Conservation (phyloP, 345 rosid species). For the Pelargonium nanum region DNA sequence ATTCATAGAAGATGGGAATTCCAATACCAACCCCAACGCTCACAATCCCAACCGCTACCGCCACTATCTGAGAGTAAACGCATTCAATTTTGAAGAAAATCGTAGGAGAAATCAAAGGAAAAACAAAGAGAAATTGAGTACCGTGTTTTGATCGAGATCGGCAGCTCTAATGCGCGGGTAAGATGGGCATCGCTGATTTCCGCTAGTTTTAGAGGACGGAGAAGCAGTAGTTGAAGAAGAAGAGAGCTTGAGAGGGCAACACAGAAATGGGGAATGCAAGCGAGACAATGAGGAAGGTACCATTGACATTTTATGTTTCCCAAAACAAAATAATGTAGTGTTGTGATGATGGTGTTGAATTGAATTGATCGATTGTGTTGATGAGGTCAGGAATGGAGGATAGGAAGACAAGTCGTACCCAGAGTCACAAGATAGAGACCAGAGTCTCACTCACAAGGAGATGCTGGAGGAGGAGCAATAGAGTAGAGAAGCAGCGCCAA, state of each 20-base stretch:
- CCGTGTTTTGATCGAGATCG: conserved; percentile 84
- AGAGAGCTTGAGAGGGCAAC: conserved; percentile 32
- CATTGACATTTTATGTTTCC: not conserved
- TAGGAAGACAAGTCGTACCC: no score
- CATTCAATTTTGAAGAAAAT: not conserved
- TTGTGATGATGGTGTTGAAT: no score
- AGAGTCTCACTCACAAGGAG: no score
- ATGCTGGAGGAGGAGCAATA: no score
- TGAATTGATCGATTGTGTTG: no score
- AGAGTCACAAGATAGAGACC: no score
- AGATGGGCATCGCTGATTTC: conserved; percentile 7
- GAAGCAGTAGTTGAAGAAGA: conserved; percentile 14
- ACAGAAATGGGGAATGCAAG: conserved; percentile 48
- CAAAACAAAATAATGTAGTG: not conserved
- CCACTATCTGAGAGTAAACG: conserved; percentile 41
- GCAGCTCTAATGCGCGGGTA: conserved; percentile 54
- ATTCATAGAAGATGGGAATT: conserved; percentile 72
- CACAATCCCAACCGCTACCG: conserved; percentile 66
- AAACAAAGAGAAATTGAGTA: conserved; percentile 2
- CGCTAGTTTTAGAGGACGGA: conserved; percentile 3
- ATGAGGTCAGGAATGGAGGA: no score
- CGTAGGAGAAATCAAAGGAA: not conserved
- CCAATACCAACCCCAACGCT: conserved; percentile 84
- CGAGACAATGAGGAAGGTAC: conserved; percentile 42
- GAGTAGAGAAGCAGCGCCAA: no score